These are phyloP conservation scores for Aspergillus sclerotiicarbonarius DNA, from an alignment of 495 filamentous ascomycete genomes.

Conservation along the genomic window DNA sequence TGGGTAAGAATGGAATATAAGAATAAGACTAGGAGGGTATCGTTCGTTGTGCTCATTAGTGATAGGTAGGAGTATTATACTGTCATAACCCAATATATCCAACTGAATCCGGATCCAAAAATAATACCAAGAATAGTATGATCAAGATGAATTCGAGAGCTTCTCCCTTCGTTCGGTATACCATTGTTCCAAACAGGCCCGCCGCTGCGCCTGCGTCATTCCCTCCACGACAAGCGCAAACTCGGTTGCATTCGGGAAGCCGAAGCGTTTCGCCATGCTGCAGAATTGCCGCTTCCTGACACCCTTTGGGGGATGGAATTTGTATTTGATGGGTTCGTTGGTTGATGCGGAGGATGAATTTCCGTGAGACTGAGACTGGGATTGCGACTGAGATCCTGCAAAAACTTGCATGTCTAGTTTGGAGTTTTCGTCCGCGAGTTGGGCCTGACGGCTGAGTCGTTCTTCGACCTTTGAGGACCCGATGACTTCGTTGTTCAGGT, in stretches of 20 bases:
- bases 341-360: slow-evolving; percentile 9
- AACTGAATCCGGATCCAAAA: too few relatives aligned
- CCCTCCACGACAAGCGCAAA: slow-evolving; percentile 93
- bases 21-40: too few relatives aligned
- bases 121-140: not conserved
- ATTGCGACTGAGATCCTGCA: slow-evolving; percentile 30
- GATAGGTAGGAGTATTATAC: too few relatives aligned
- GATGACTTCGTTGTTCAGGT: slow-evolving; percentile 94
- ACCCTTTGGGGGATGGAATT: slow-evolving; percentile 71
- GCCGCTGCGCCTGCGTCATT: slow-evolving; percentile 84
- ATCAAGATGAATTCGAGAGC: slow-evolving; percentile 14
- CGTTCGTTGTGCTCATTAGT: too few relatives aligned
- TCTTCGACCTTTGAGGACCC: slow-evolving; percentile 85
- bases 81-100: too few relatives aligned
- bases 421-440: slow-evolving; percentile 56
- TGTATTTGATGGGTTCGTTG: slow-evolving; percentile 48
- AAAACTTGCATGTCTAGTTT: slow-evolving; percentile 47
- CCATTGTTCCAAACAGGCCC: slow-evolving; percentile 77
- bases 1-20: too few relatives aligned
- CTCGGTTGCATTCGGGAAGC: slow-evolving; percentile 72
- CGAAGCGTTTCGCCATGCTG: slow-evolving; percentile 78
- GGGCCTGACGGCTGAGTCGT: slow-evolving; percentile 70
- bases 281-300: slow-evolving; percentile 86
- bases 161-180: slow-evolving; percentile 60
- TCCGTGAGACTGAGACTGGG: slow-evolving; percentile 14